Evolutionary conservation across 2,329 filamentous ascomycete genomes (phyloP).

Genomic region (Penicillium verrucosum): DNA sequence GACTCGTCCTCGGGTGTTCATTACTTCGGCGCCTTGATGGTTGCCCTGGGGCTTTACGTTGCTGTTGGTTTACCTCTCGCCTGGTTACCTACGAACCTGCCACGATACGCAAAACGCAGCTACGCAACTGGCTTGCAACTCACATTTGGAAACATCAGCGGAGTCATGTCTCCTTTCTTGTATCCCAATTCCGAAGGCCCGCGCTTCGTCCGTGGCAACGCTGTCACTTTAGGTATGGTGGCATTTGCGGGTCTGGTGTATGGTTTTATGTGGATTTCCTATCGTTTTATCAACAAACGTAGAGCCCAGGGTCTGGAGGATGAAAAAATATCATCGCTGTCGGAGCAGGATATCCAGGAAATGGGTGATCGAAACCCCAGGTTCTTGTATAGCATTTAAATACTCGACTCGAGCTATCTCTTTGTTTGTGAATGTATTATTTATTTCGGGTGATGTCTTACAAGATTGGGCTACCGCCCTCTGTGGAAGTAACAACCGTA

Average conservation of each 20-base stretch:
- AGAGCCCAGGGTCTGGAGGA: conserved; percentile 38
- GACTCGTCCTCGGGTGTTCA: conserved; percentile 60
- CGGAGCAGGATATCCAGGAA: conserved; percentile 43
- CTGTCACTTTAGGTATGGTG: conserved; percentile 58
- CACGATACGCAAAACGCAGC: conserved; percentile 72
- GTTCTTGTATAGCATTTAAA: conserved; percentile 40
- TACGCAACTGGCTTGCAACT: conserved; percentile 69
- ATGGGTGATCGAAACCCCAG: conserved; percentile 44
- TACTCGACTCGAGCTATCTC: background rate
- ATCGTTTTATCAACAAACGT: conserved; percentile 48
- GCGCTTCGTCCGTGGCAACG: conserved; percentile 61
- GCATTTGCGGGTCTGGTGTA: conserved; percentile 54
- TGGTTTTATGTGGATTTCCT: conserved; percentile 55
- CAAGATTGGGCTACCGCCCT: background rate
- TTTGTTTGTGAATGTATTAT: background rate
- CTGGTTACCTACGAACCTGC: conserved; percentile 64
- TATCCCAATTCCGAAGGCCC: conserved; percentile 50
- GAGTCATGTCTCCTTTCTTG: conserved; percentile 68
- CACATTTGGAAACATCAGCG: conserved; percentile 66
- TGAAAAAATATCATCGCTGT: conserved; percentile 37
- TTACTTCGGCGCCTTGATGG: conserved; percentile 74
- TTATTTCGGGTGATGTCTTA: no score
- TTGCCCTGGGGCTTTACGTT: conserved; percentile 69
- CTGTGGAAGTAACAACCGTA: background rate
- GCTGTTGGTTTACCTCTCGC: conserved; percentile 54